A percentile compares a stretch with the other conserved stretches of the same genome.
phyloP scores from a whole-genome alignment of 2,329 filamentous ascomycete species.

The Sphaerulina populicola region DNA sequence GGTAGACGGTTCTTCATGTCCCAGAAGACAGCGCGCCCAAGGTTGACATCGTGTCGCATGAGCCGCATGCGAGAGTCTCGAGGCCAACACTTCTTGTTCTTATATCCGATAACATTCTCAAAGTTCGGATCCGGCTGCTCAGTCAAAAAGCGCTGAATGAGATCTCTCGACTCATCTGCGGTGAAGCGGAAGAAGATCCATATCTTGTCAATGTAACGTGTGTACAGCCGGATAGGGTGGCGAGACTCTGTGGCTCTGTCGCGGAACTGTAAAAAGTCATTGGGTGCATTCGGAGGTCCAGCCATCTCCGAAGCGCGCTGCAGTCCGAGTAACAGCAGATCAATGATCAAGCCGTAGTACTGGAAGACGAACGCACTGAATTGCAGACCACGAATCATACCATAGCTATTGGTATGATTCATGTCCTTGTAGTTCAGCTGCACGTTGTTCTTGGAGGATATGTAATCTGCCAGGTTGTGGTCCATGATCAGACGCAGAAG shows the following conservation, averaged over 20 bases:
- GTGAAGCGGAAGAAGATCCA: constrained; percentile 96
- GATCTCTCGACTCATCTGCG: constrained; percentile 85
- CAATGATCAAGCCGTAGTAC: constrained; percentile 92
- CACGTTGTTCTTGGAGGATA: constrained; percentile 98
- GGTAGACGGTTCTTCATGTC: constrained; percentile 95
- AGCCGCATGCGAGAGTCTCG: constrained; percentile 94
- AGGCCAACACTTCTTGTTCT: constrained; percentile 99
- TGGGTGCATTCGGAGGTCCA: constrained; percentile 83
- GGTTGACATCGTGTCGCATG: constrained; percentile 97
- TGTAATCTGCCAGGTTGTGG: constrained; percentile 97
- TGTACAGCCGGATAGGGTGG: constrained; percentile 96
- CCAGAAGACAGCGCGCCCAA: constrained; percentile 97
- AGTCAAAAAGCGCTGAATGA: constrained; percentile 95
- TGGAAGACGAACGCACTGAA: constrained; percentile 99
- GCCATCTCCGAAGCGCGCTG: constrained; percentile 98
- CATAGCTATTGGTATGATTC: constrained; percentile 98
- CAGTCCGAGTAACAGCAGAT: constrained; percentile 81
- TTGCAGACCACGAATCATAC: constrained; percentile 93
- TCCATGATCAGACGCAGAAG: constrained; percentile 95
- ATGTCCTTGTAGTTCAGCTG: constrained; percentile 99
- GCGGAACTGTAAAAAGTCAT: constrained; percentile 95
- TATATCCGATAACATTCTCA: constrained; percentile 97
- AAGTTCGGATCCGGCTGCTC: constrained; percentile 98
- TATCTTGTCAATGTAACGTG: constrained; percentile 93
- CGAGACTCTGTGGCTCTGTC: constrained; percentile 85